Conservation (phyloP, 2,329 filamentous ascomycete species). For the Ceratocystiopsis sp. region DNA sequence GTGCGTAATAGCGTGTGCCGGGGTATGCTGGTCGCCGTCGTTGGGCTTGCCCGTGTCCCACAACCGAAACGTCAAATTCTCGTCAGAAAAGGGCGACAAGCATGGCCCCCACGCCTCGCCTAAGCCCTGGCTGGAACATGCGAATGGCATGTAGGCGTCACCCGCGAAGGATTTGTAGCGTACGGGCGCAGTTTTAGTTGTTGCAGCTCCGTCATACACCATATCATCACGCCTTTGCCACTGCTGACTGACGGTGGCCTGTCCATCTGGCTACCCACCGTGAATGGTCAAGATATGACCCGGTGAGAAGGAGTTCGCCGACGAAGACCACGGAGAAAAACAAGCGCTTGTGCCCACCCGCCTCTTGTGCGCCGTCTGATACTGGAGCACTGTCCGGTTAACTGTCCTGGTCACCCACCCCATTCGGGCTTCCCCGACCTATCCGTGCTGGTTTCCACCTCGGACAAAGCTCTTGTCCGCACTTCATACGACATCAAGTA, state of each 20-base stretch:
- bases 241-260: conserved; percentile 20
- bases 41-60: no score
- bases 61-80: no score
- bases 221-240: conserved; percentile 15
- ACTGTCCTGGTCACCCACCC: conserved; percentile 39
- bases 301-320: no score
- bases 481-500: conserved; percentile 37
- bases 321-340: no score
- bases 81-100: no score
- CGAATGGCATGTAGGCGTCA: conserved; percentile 19
- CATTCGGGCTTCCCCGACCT: conserved; percentile 37
- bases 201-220: background rate
- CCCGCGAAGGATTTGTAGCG: conserved; percentile 6
- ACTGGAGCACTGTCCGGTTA: conserved; percentile 39
- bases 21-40: no score
- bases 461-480: conserved; percentile 8
- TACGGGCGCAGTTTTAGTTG: background rate
- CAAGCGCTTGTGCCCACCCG: background rate
- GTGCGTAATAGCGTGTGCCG: no score
- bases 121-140: conserved; percentile 14
- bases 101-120: conserved; percentile 15
- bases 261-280: conserved; percentile 15
- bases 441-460: conserved; percentile 24
- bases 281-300: conserved; percentile 2
- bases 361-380: conserved; percentile 14